These are phyloP conservation scores for Fomes fomentarius DNA, from an alignment of 1,284 basidiomycete species.

Conservation along the genomic window DNA sequence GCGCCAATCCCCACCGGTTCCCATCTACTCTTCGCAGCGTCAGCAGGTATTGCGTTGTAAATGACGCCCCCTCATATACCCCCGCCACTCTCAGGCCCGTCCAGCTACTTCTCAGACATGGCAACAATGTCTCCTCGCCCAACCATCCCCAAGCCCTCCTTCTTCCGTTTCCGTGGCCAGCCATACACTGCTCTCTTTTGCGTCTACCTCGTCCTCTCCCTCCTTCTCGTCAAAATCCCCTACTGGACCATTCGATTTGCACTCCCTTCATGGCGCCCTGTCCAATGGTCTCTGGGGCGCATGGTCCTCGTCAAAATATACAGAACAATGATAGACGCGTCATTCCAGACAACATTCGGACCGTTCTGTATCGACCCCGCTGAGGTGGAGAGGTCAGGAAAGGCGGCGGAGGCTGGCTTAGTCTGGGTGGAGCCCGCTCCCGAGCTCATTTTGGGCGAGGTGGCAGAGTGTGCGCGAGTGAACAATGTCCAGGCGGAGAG, in stretches of 20 bases:
- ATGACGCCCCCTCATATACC: too few relatives aligned
- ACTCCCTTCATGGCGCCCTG: neutral
- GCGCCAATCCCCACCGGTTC: too few relatives aligned
- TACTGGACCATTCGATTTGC: slow-evolving; percentile 11
- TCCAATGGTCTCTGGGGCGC: slow-evolving; percentile 15
- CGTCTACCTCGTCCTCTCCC: slow-evolving; percentile 2
- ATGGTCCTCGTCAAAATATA: slow-evolving; percentile 9
- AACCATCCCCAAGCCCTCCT: too few relatives aligned
- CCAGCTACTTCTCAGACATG: too few relatives aligned
- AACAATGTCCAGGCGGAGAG: slow-evolving; percentile 30
- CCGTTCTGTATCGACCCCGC: neutral
- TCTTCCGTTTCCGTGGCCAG: neutral
- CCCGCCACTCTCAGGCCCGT: too few relatives aligned
- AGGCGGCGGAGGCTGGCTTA: slow-evolving; percentile 19
- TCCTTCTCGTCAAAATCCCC: slow-evolving; percentile 11
- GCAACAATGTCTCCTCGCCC: too few relatives aligned
- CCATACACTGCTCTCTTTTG: slow-evolving; percentile 13
- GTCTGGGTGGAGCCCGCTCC: slow-evolving; percentile 21
- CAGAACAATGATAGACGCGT: slow-evolving; percentile 6
- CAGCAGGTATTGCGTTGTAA: too few relatives aligned
- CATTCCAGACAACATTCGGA: neutral
- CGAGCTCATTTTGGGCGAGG: slow-evolving; percentile 17
- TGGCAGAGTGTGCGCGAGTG: slow-evolving; percentile 22
- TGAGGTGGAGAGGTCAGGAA: slow-evolving; percentile 3
- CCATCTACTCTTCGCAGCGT: too few relatives aligned